Base-by-base conservation (phyloP, 805 yeast genomes). In the Zygotorulaspora sp. region DNA sequence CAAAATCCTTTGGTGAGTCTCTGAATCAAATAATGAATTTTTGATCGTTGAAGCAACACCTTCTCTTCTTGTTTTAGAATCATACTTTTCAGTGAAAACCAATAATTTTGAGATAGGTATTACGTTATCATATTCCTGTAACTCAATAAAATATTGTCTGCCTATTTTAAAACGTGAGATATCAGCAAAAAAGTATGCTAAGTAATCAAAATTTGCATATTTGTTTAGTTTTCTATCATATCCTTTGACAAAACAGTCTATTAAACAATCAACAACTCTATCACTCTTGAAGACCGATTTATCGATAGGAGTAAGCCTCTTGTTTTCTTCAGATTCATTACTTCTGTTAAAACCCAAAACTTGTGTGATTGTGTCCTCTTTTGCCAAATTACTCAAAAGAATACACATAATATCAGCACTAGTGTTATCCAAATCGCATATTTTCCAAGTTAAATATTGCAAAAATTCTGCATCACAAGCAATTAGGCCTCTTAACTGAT, bases 11-110 rank as follows among this genome's bases (percentile, higher is more conserved):
- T 63, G 63, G 57, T 90, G 97, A 23, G 75, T 62, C 27, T 78
- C 75, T 1, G 84, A 68, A 55, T 89, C 96, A 54, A 90, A 90
- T 34, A 90, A 66, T 0, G 90, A 75, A 62, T 90, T 90, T 60
- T 92, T 90, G 50, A 92, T 84, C 2, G 96, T 83, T 4, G 95
- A 83, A 1, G 95, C 94, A 25, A 86, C 89, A 55, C 96, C 97
- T 57, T 83, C 89, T 63, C 97, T 75, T 65, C 97, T 78, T 17
- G 77, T 76, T 52, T 77, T 77, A 10, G 85, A 71, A 54, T 83
- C 89, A 48, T 79, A 83, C 53, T 79, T 77, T 55, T 85, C 89
- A 4, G 96, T 83, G 63, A 87, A 88, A 0, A 79, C 92, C 43
- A 85, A 67, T 18, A 88, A 62, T 57, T 86, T 86, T n/a, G 88